phyloP scores from a whole-genome alignment of 306 rosid species.

The Sicyos edulis region DNA sequence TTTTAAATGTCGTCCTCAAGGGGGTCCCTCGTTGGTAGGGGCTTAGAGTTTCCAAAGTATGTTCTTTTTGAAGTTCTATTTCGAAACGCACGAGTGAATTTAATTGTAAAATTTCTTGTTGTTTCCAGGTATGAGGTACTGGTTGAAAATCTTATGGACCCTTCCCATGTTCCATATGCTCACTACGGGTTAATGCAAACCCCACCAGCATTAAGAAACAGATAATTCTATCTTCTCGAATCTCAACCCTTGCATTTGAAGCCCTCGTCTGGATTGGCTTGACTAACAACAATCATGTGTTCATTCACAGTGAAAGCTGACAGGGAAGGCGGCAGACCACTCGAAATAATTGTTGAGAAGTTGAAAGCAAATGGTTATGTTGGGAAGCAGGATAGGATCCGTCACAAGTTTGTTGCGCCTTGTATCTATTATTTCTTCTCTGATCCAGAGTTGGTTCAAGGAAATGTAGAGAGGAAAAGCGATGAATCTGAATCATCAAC shows the following conservation, averaged over 20 bases:
- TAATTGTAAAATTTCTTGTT: too few relatives aligned
- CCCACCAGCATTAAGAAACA: conserved; percentile 40
- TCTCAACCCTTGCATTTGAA: conserved; percentile 20
- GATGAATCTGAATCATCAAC: conserved; percentile 37
- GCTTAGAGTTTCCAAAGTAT: too few relatives aligned
- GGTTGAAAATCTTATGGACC: conserved; percentile 92
- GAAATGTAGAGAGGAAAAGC: conserved; percentile 5
- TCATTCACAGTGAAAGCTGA: conserved; percentile 55
- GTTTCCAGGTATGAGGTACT: conserved; percentile 74
- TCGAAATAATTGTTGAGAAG: conserved; percentile 44
- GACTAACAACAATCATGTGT: conserved; percentile 11
- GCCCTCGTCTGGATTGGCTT: neutral
- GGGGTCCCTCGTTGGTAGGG: too few relatives aligned
- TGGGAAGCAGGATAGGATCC: conserved; percentile 46
- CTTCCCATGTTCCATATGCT: conserved; percentile 84
- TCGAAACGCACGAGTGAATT: too few relatives aligned
- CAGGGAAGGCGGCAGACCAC: conserved; percentile 94
- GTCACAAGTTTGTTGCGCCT: conserved; percentile 57
- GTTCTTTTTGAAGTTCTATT: too few relatives aligned
- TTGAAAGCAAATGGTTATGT: conserved; percentile 57
- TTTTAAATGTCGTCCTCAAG: neutral
- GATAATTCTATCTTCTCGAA: conserved; percentile 24
- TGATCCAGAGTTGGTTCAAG: conserved; percentile 28
- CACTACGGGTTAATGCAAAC: conserved; percentile 59
- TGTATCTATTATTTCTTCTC: conserved; percentile 49